Percentiles rank a stretch among this genome's conserved stretches.
Evolutionary conservation across 805 yeast species (phyloP).

Genomic region (Suhomyces xylopsoci): DNA sequence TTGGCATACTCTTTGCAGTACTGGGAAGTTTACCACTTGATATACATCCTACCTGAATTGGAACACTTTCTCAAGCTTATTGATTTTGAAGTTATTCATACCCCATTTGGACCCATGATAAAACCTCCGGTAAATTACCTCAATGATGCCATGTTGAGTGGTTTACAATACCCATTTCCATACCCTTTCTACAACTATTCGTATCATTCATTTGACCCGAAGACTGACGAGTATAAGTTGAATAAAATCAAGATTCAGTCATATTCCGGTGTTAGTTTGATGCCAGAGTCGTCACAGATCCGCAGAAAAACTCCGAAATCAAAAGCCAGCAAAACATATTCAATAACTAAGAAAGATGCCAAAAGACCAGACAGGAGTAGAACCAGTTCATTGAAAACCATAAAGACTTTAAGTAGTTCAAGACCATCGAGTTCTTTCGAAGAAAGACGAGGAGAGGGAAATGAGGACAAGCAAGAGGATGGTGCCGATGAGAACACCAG

Average conservation of each 20-base stretch:
- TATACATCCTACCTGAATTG: conserved; percentile 30
- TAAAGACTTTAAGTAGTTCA: background rate
- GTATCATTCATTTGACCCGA: conserved; percentile 34
- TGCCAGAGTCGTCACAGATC: background rate
- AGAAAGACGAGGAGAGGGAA: conserved; percentile 3
- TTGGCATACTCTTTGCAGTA: conserved; percentile 37
- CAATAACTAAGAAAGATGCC: background rate
- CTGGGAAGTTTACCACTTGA: conserved; percentile 44
- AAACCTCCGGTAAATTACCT: conserved; percentile 39
- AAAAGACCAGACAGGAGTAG: background rate
- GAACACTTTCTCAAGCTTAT: conserved; percentile 32
- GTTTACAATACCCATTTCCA: conserved; percentile 44
- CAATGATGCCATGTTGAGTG: conserved; percentile 34
- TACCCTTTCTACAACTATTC: conserved; percentile 45
- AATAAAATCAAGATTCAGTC: conserved; percentile 27
- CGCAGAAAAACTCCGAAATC: background rate
- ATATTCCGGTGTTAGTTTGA: conserved; percentile 35
- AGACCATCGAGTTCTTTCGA: background rate
- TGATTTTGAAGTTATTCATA: conserved; percentile 32
- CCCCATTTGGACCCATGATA: conserved; percentile 38
- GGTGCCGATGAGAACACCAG: conserved; percentile 2
- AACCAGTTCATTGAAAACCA: background rate
- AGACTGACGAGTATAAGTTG: conserved; percentile 24
- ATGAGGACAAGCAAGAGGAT: conserved; percentile 6
- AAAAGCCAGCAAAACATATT: background rate